Base-by-base conservation (phyloP, 352 stramenopile species). In the Peronospora destructor region DNA sequence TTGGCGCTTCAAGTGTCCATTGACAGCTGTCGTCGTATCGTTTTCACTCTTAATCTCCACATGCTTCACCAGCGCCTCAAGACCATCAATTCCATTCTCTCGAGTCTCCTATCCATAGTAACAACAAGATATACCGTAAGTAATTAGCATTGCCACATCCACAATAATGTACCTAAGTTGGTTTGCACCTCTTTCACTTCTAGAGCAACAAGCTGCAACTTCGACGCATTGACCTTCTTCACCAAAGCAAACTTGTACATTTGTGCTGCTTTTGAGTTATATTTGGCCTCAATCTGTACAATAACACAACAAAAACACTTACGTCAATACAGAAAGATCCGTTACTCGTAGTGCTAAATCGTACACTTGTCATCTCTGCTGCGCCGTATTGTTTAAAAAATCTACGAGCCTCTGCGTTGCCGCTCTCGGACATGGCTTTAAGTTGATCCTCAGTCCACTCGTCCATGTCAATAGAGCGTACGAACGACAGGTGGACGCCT, bases 391-490 rank as follows among this genome's bases (percentile, higher is more conserved):
- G 82, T 64, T 95, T 95, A 65, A 98, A 98, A 64, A 96, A 98
- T 53, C 95, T 91, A 41, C 78, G 74, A 25, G 94, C 89, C 41
- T 95, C 87, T 5, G 66, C 73, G 61, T 98, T 98, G n/a, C 94
- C 94, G 25, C 94, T 91, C 19, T 93, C 70, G 36, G 71, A 81
- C 94, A 98, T 98, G 41, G 78, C 46, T 55, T 87, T 89, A 21
- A 98, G 71, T 60, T 98, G 89, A 25, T 96, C 87, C 39, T 95
- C 85, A 3, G 87, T 97, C 93, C 93, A 98, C 56, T 97, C 87
- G 73, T 98, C 93, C 84, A 98, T 95, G 56, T 98, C 91, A 28
- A 95, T 87, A 26, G 91, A 98, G 25, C 93, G 76, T 54, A 98
- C 91, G 50, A 98, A 98, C 19, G 85, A 94, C 45, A 97, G 64